These are phyloP conservation scores for Drechslerella coelobrocha DNA, from an alignment of 2,329 filamentous ascomycete species.

Conservation along the genomic window DNA sequence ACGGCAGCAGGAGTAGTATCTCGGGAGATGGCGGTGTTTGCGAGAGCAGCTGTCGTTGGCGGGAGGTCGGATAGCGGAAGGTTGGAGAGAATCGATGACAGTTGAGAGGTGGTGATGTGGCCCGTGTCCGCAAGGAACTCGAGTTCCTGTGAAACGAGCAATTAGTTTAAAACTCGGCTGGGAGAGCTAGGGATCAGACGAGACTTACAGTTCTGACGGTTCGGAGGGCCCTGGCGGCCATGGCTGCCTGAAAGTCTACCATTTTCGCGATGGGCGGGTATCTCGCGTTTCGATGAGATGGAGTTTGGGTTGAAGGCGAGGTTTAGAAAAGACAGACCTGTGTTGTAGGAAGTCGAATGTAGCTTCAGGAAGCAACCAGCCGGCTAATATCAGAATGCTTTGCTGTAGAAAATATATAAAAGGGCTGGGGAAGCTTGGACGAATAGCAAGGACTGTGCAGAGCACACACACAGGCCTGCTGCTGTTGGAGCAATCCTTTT, in stretches of 20 bases:
- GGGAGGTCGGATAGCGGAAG: conserved; percentile 27
- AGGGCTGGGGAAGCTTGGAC: no score
- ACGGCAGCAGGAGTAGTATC: neutral
- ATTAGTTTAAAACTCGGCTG: conserved; percentile 8
- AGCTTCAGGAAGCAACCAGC: no score
- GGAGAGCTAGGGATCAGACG: neutral
- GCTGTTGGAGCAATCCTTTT: no score
- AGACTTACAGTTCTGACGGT: conserved; percentile 33
- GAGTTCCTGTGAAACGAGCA: conserved; percentile 16
- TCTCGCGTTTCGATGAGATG: conserved; percentile 8
- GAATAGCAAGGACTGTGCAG: no score
- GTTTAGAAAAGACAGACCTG: no score
- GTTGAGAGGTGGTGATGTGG: conserved; percentile 29
- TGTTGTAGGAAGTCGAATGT: conserved; percentile 19
- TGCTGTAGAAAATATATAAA: no score
- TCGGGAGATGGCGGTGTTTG: conserved; percentile 15
- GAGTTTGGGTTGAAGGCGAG: neutral
- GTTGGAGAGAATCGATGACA: conserved; percentile 40
- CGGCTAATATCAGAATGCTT: no score
- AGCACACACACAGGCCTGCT: no score
- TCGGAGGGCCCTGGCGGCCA: conserved; percentile 47
- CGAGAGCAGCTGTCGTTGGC: conserved; percentile 1
- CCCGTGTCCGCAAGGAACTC: conserved; percentile 45
- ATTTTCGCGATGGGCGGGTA: conserved; percentile 7
- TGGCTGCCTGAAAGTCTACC: conserved; percentile 46